Conservation (phyloP, 2,329 filamentous ascomycete species). For the Diaporthe capsici region DNA sequence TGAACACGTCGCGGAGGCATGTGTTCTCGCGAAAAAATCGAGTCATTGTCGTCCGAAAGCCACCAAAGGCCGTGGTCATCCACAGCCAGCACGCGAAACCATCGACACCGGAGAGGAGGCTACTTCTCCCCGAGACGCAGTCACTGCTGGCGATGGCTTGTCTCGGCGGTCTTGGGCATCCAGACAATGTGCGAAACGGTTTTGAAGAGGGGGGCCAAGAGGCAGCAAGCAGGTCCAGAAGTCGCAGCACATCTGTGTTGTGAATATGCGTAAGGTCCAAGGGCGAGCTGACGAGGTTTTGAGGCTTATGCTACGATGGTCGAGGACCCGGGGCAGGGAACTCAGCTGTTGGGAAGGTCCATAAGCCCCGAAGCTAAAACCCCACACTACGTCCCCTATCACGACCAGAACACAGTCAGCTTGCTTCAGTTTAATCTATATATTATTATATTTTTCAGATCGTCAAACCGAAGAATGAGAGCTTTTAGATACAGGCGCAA, state of each 20-base stretch:
- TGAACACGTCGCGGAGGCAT: neutral
- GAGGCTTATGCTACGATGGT: neutral
- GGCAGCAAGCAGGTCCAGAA: neutral
- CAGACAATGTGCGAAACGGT: neutral
- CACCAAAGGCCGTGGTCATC: neutral
- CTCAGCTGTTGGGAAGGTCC: neutral
- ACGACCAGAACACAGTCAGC: neutral
- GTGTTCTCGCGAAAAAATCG: neutral
- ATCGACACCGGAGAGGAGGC: neutral
- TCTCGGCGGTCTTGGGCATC: too few relatives aligned
- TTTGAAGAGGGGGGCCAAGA: neutral
- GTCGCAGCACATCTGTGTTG: neutral
- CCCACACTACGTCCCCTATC: neutral
- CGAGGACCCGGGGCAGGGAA: neutral
- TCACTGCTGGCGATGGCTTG: neutral
- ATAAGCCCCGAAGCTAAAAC: neutral
- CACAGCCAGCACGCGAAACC: neutral
- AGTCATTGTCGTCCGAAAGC: neutral
- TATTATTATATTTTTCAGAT: too few relatives aligned
- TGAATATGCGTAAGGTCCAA: neutral
- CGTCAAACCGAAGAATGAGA: too few relatives aligned
- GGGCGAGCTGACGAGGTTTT: neutral
- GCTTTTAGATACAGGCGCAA: neutral
- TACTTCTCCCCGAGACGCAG: neutral
- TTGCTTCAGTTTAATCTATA: neutral